Evolutionary conservation across 331 rosid genomes (phyloP), one percentile per base, ranked within the genome.

Genomic region (Prunus yedoensis): DNA sequence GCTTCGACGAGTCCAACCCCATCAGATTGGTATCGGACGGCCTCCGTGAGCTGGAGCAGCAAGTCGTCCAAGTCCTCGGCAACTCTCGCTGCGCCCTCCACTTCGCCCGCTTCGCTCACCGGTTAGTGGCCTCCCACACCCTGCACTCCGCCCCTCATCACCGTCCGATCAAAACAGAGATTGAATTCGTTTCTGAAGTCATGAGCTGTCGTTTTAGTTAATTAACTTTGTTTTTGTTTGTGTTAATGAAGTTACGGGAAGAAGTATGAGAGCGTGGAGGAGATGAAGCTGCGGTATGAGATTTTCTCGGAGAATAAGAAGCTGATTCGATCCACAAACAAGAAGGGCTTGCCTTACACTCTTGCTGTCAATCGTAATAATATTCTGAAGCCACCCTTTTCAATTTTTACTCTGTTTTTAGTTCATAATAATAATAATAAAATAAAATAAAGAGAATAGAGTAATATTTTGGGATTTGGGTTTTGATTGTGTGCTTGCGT

Each of bases 31-130:
- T 77, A 0, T 75, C 97, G 8, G 92, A 89, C 66, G 74, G 76
- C 38, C 86, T 89, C 73, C 82, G 76, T 2, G 87, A 85, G 12
- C 3, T 86, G 52, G 93, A 94, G 56, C 76, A 83, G 6, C 84
- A 85, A 46, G 78, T 92, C 47, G 76, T 82, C 64, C 85, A 78
- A 13, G 90, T 88, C 77, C 46, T 95, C 59, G 99, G 97, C 5
- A 79, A 47, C 51, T 74, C 83, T 61, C 82, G 81, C 73, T 87
- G 76, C 43, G 91, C 91, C 72, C 76, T 82, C 75, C 82, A 89
- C 64, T 95, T 95, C 50, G 97, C 91, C 11, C 97, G 99, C 46
- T 95, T 92, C 71, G 96, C 94, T 75, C 74, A 73, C 82, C 70
- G 50, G 70, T 65, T 7, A 89, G 87, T 83, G 2, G 46, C 21